Conservation (phyloP, 2,329 filamentous ascomycete genomes). For the Didymellaceae sp. region DNA sequence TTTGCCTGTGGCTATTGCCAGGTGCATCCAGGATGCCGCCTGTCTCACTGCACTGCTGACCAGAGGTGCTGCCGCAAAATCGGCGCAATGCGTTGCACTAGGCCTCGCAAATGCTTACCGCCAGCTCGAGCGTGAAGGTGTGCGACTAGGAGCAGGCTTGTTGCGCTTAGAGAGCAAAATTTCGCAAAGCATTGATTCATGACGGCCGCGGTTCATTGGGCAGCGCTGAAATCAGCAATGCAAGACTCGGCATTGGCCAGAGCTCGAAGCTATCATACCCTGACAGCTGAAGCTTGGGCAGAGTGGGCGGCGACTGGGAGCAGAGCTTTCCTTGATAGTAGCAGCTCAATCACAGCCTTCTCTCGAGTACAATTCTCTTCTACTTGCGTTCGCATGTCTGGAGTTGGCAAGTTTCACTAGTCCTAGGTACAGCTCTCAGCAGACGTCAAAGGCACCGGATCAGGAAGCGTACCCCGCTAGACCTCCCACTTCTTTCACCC, state of each 20-base stretch:
- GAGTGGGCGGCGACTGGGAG: constrained; percentile 17
- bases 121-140: constrained; percentile 12
- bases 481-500: constrained; percentile 16
- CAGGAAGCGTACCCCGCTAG: constrained; percentile 16
- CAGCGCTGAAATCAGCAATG: constrained; percentile 17
- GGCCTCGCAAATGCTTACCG: constrained; percentile 15
- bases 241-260: constrained; percentile 17
- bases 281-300: constrained; percentile 17
- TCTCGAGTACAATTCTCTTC: constrained; percentile 12
- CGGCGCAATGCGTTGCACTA: constrained; percentile 17
- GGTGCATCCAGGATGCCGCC: constrained; percentile 1
- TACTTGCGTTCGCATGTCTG: constrained; percentile 17
- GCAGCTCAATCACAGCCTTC: constrained; percentile 17
- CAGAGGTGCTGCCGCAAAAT: constrained; percentile 7
- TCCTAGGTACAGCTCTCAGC: constrained; percentile 18
- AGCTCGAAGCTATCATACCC: constrained; percentile 13
- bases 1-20: not conserved
- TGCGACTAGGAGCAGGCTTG: constrained; percentile 18
- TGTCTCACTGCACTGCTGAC: constrained; percentile 3
- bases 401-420: constrained; percentile 19
- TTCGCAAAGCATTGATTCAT: constrained; percentile 21
- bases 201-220: constrained; percentile 21
- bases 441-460: constrained; percentile 19
- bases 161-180: constrained; percentile 18
- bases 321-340: constrained; percentile 20